Evolutionary conservation across 2,329 filamentous ascomycete genomes (phyloP), one percentile per base, ranked within the genome.

Genomic region (Ophiostoma fasciatum): DNA sequence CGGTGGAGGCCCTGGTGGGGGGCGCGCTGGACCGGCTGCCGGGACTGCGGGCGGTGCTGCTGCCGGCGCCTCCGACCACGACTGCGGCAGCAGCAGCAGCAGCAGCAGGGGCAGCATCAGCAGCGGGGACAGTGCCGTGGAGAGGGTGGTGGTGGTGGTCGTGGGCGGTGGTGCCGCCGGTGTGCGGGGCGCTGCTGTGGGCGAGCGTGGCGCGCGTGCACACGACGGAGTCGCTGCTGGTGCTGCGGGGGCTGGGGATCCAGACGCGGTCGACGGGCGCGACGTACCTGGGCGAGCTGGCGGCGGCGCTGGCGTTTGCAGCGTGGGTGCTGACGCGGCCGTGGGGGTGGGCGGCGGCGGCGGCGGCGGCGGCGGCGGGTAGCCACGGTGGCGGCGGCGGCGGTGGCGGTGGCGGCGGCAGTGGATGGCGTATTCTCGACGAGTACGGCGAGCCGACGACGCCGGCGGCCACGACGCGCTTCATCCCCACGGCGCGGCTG

Each of bases 401-500:
- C 31, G 9, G 31, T n/a, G 6, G 19, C 33, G 22, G 26, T 33
- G 5, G 19, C 28, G 4, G 18, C 33, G 17, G 18, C 36, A 19
- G 18, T 28, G 20, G n/a, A n/a, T n/a, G n/a, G n/a, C n/a, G n/a
- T n/a, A n/a, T n/a, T n/a, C n/a, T n/a, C n/a, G n/a, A n/a, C n/a
- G 39, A 36, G 33, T 42, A 34, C 21, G 30, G 33, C 28, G 40
- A 45, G 39, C 68, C 68, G 49, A 27, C 28, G 12, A 29, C 44
- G n/a, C n/a, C n/a, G n/a, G n/a, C n/a, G 23, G 39, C 42, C 13
- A 28, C 38, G 10, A 45, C 43, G 30, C 58, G 69, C 38, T 69
- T 77, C 55, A 96, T 98, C 40, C 88, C 90, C 1, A 94, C 88
- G 0, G 82, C 80, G 30, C 78, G 83, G 57, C 92, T 98, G 39